A percentile compares a stretch with the other conserved stretches of the same genome.
These are phyloP conservation scores for Fusarium sp. DNA, from an alignment of 2,329 filamentous ascomycete genomes.

Conservation along the genomic window DNA sequence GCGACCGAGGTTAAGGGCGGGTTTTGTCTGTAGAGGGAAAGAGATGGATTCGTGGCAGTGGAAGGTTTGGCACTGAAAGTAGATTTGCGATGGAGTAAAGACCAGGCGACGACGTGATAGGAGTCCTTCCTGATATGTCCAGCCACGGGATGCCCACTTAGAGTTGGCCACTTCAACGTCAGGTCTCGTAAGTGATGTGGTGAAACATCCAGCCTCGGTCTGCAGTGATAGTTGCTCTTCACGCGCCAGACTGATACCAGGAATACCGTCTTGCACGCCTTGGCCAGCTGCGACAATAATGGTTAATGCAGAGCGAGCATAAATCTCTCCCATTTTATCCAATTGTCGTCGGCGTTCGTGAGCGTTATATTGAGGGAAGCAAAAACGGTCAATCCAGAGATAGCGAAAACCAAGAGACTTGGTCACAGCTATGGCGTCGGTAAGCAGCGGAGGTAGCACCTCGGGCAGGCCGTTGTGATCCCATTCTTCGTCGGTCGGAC, in stretches of 20 bases:
- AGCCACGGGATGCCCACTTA: constrained; percentile 51
- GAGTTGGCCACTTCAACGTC: constrained; percentile 52
- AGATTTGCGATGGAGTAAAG: constrained; percentile 53
- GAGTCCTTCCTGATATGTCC: constrained; percentile 54
- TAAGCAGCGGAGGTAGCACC: constrained; percentile 46
- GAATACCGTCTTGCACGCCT: constrained; percentile 48
- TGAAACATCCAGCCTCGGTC: constrained; percentile 50
- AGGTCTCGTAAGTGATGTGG: constrained; percentile 52
- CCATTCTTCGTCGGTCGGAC: constrained; percentile 32
- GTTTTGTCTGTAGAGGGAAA: constrained; percentile 48
- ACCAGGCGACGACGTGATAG: constrained; percentile 52
- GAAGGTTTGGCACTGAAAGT: constrained; percentile 53
- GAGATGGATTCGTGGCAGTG: constrained; percentile 55
- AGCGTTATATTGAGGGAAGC: constrained; percentile 47
- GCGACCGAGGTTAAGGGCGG: constrained; percentile 48
- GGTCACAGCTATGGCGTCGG: constrained; percentile 51
- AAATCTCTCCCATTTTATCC: constrained; percentile 51
- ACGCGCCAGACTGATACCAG: constrained; percentile 50
- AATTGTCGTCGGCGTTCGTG: constrained; percentile 46
- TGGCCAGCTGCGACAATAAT: constrained; percentile 52
- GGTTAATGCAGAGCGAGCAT: constrained; percentile 49
- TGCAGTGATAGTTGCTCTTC: constrained; percentile 52
- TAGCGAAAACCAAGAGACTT: constrained; percentile 51
- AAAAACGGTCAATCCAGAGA: constrained; percentile 54
- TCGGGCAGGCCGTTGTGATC: constrained; percentile 41